phyloP scores from a whole-genome alignment of 2,329 filamentous ascomycete genomes.

The Pezicula carpinea region DNA sequence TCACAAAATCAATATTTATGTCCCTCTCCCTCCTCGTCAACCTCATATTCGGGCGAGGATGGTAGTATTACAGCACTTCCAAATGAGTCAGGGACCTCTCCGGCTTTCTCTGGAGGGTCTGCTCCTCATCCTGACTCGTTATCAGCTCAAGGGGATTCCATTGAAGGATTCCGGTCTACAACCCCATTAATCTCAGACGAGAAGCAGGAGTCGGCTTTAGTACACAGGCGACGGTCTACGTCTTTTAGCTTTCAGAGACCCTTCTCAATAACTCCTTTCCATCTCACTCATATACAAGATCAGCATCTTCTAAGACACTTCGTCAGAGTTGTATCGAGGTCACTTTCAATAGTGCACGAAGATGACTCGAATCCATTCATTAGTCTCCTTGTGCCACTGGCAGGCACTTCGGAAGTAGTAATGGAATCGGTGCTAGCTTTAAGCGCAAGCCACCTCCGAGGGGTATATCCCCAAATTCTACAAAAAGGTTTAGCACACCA shows the following conservation, averaged over 20 bases:
- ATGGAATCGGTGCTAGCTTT: conserved; percentile 3
- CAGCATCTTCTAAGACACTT: conserved; percentile 2
- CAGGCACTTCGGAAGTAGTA: background rate
- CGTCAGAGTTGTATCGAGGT: conserved; percentile 1
- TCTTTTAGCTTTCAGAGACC: background rate
- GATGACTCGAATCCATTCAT: conserved; percentile 3
- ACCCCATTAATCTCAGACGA: background rate
- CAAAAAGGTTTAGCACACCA: conserved; percentile 1
- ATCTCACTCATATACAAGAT: background rate
- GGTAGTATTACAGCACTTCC: background rate
- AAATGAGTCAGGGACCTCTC: too few species aligned
- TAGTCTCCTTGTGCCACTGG: conserved; percentile 1
- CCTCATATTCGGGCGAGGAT: background rate
- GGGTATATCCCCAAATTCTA: conserved; percentile 3
- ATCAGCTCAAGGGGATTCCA: background rate
- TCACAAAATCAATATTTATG: background rate
- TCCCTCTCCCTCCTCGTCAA: background rate
- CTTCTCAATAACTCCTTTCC: background rate
- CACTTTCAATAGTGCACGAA: background rate
- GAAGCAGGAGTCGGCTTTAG: background rate
- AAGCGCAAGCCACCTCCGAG: conserved; percentile 1
- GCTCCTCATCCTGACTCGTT: too few species aligned
- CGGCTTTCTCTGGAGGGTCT: too few species aligned
- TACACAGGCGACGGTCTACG: background rate
- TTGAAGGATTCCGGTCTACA: background rate